Conservation (phyloP, 345 rosid genomes). For the Durio zibethinus region DNA sequence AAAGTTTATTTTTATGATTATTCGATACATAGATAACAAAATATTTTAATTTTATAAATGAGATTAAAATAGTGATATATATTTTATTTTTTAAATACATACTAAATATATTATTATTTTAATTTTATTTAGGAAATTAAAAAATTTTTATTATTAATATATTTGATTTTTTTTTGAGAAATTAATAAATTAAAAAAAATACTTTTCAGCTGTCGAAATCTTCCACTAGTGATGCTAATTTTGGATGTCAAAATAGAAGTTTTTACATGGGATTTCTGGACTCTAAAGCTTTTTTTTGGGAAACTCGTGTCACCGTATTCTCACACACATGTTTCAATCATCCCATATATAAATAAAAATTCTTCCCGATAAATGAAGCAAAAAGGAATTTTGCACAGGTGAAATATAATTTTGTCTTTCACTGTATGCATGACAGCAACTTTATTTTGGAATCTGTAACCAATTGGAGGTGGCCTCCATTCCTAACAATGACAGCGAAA, state of each 20-base stretch:
- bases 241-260: neutral
- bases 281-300: neutral
- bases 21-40: too few relatives aligned
- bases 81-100: too few relatives aligned
- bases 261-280: neutral
- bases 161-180: too few relatives aligned
- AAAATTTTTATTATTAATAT: too few relatives aligned
- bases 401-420: neutral
- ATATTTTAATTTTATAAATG: too few relatives aligned
- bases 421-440: neutral
- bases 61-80: too few relatives aligned
- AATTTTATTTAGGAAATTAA: too few relatives aligned
- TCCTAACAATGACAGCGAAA: neutral
- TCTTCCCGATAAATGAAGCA: neutral
- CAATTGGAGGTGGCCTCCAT: neutral
- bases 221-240: too few relatives aligned
- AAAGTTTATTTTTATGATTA: too few relatives aligned
- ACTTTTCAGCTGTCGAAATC: constrained; percentile 9
- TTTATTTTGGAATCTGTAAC: neutral
- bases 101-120: too few relatives aligned
- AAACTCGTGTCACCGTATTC: neutral
- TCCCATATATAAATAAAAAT: neutral
- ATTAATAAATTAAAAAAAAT: neutral
- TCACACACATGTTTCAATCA: constrained; percentile 5
- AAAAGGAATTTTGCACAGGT: neutral